Evolutionary conservation across 108 stramenopile genomes (phyloP).

Genomic region (Cyclotella sp.): DNA sequence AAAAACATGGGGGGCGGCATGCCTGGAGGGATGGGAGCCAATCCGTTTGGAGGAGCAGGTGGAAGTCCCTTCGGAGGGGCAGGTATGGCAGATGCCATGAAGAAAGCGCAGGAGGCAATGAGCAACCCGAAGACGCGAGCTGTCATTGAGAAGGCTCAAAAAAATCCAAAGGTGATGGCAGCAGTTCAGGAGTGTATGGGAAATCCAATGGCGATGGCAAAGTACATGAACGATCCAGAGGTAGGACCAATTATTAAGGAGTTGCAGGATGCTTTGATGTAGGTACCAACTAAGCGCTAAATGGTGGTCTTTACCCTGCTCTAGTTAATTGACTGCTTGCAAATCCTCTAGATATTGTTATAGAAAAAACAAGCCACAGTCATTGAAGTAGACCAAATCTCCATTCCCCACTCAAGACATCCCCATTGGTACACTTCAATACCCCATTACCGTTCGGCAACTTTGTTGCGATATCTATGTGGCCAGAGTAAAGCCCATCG

Average conservation of each 20-base stretch:
- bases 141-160: constrained; percentile 76
- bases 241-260: constrained; percentile 73
- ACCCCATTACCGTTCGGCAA: not conserved
- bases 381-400: not conserved
- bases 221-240: constrained; percentile 86
- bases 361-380: not conserved
- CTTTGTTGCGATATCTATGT: not conserved
- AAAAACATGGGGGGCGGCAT: constrained; percentile 56
- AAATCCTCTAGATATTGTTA: not conserved
- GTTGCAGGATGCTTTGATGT: constrained; percentile 63
- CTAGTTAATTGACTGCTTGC: no score
- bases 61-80: constrained; percentile 50
- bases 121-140: constrained; percentile 80
- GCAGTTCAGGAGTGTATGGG: constrained; percentile 88
- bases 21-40: constrained; percentile 45
- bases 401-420: constrained; percentile 1
- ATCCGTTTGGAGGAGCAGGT: constrained; percentile 46
- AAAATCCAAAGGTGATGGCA: constrained; percentile 65
- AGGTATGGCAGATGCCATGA: constrained; percentile 66
- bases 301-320: no score
- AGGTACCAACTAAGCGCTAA: not conserved
- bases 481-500: constrained; percentile 5
- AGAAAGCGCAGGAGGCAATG: constrained; percentile 80
- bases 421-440: constrained; percentile 6
- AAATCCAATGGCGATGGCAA: constrained; percentile 80